Conservation (phyloP, 2,329 filamentous ascomycete species). For the Zopfia rhizophila region DNA sequence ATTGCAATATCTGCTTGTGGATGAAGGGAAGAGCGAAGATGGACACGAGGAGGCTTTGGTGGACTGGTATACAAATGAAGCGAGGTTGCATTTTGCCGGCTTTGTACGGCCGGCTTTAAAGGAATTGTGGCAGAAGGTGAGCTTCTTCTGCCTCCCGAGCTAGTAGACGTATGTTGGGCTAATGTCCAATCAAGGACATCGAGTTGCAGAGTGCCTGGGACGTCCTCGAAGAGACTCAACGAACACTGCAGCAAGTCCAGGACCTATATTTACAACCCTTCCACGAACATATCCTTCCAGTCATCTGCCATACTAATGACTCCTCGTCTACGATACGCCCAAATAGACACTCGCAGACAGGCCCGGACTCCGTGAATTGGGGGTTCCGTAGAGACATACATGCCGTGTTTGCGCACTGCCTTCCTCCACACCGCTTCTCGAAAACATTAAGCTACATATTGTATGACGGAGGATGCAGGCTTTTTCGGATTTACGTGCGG, state of each 20-base stretch:
- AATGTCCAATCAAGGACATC: conserved; percentile 27
- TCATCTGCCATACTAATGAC: conserved; percentile 47
- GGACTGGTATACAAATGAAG: conserved; percentile 60
- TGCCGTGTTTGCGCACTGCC: conserved; percentile 72
- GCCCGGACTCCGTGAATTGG: conserved; percentile 30
- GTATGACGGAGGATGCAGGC: conserved; percentile 60
- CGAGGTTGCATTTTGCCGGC: conserved; percentile 54
- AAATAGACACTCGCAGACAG: conserved; percentile 50
- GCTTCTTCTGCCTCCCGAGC: conserved; percentile 39
- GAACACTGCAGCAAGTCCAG: conserved; percentile 49
- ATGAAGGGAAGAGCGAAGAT: conserved; percentile 44
- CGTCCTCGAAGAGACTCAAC: conserved; percentile 49
- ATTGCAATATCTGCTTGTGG: conserved; percentile 46
- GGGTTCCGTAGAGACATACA: conserved; percentile 72
- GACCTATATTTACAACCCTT: conserved; percentile 50
- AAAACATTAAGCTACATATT: conserved; percentile 67
- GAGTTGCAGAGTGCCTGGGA: conserved; percentile 38
- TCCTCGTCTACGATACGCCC: conserved; percentile 38
- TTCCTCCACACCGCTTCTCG: conserved; percentile 62
- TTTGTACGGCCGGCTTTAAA: conserved; percentile 40
- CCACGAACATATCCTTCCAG: conserved; percentile 44
- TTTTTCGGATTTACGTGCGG: conserved; percentile 54
- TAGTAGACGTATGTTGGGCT: conserved; percentile 9
- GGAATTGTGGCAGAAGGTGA: conserved; percentile 41
- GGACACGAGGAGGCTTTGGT: conserved; percentile 42